Conservation (phyloP, 805 yeast species). For the Ogataea paradorogensis region DNA sequence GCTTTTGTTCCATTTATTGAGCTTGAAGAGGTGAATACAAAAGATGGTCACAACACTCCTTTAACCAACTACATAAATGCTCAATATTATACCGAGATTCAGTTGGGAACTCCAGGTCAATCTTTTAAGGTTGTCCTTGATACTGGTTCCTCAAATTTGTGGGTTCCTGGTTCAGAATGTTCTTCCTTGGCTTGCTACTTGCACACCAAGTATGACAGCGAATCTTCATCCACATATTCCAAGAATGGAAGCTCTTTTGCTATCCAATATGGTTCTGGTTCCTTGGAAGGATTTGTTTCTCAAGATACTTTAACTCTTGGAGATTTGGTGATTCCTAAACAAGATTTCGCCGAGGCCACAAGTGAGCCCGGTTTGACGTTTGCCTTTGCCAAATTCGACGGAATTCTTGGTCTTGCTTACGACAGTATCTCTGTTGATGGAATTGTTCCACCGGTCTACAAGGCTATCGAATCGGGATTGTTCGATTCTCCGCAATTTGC, state of each 20-base stretch:
- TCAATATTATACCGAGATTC: conserved; percentile 90
- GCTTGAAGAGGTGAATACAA: conserved; percentile 20
- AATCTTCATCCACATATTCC: conserved; percentile 76
- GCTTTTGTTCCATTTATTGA: conserved; percentile 45
- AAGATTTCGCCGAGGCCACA: conserved; percentile 96
- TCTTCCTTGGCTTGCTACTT: conserved; percentile 92
- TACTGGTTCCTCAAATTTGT: conserved; percentile 94
- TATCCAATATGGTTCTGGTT: conserved; percentile 90
- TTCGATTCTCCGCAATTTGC: conserved; percentile 84
- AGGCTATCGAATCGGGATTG: conserved; percentile 77
- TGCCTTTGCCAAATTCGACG: conserved; percentile 98
- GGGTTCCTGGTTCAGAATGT: conserved; percentile 93
- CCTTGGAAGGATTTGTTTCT: conserved; percentile 88
- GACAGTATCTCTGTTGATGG: conserved; percentile 85
- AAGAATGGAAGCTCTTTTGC: conserved; percentile 83
- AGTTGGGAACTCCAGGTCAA: conserved; percentile 92
- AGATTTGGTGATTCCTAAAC: conserved; percentile 77
- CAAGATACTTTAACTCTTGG: conserved; percentile 82
- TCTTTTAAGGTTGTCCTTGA: conserved; percentile 90
- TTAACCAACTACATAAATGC: conserved; percentile 93
- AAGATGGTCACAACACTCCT: conserved; percentile 68
- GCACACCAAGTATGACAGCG: conserved; percentile 88
- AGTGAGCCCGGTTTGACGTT: conserved; percentile 96
- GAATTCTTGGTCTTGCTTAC: conserved; percentile 93
- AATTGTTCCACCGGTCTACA: conserved; percentile 91